phyloP scores from a whole-genome alignment of 305 asterid species.

The Solanum hybrid region DNA sequence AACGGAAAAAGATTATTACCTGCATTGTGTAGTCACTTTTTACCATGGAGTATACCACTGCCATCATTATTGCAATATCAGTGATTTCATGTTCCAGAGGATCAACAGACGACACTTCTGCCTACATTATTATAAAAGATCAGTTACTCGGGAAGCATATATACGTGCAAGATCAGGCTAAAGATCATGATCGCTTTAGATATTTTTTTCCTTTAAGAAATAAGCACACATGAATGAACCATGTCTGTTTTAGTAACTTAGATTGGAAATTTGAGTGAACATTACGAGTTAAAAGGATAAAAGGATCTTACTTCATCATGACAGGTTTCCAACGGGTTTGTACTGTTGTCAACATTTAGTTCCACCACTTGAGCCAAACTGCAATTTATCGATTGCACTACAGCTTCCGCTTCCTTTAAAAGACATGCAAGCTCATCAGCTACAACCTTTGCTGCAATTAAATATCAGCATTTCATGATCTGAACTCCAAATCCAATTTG shows the following conservation, averaged over 20 bases:
- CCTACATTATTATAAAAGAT: conserved; percentile 15
- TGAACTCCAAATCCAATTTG: neutral
- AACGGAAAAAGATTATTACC: conserved; percentile 26
- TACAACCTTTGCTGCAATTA: conserved; percentile 42
- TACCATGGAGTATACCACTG: conserved; percentile 52
- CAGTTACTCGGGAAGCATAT: neutral
- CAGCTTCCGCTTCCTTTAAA: conserved; percentile 36
- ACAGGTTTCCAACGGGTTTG: conserved; percentile 13
- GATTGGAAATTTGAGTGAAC: neutral
- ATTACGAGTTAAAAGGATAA: neutral
- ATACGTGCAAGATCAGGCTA: neutral
- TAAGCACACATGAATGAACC: neutral
- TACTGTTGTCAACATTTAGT: conserved; percentile 16
- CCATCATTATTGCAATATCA: conserved; percentile 59
- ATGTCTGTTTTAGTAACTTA: neutral
- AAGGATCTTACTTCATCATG: conserved; percentile 23
- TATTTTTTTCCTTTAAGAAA: neutral
- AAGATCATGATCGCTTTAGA: neutral
- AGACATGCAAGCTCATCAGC: conserved; percentile 49
- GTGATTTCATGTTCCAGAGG: conserved; percentile 29
- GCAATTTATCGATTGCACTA: conserved; percentile 23
- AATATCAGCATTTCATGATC: neutral
- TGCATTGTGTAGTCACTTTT: conserved; percentile 76
- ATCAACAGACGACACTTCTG: conserved; percentile 16
- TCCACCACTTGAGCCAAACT: conserved; percentile 15